A percentile compares a stretch with the other conserved stretches of the same genome.
Evolutionary conservation across 208 protist genomes (phyloP).

Genomic region (Leishmania turanica): DNA sequence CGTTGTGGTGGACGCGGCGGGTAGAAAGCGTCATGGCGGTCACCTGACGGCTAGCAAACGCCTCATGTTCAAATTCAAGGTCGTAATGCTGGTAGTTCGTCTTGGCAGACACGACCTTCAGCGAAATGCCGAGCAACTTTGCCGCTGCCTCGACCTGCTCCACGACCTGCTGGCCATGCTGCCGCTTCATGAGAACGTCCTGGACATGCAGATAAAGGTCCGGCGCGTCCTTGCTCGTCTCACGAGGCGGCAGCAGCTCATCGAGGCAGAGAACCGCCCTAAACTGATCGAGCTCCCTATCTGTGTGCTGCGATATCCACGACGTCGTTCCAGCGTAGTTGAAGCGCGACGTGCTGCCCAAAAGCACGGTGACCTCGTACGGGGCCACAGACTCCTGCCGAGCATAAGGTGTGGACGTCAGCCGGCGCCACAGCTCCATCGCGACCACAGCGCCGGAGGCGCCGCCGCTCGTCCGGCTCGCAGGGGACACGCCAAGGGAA

Average conservation of each 20-base stretch:
- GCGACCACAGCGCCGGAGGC: slow-evolving; percentile 60
- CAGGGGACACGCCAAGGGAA: slow-evolving; percentile 69
- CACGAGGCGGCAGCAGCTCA: slow-evolving; percentile 49
- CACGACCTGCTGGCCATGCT: slow-evolving; percentile 48
- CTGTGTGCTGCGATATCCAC: slow-evolving; percentile 52
- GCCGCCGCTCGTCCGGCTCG: slow-evolving; percentile 47
- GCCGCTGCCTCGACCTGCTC: slow-evolving; percentile 52
- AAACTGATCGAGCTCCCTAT: slow-evolving; percentile 58
- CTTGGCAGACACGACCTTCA: slow-evolving; percentile 63
- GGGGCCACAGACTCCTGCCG: slow-evolving; percentile 24
- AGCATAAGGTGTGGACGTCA: slow-evolving; percentile 34
- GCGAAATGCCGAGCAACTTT: slow-evolving; percentile 37
- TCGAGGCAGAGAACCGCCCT: slow-evolving; percentile 71
- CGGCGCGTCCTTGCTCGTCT: slow-evolving; percentile 16
- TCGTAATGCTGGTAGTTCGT: slow-evolving; percentile 87
- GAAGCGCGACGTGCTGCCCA: slow-evolving; percentile 72
- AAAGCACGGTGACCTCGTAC: slow-evolving; percentile 51
- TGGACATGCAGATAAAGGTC: slow-evolving; percentile 82
- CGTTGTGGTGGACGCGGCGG: slow-evolving; percentile 44
- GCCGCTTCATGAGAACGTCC: slow-evolving; percentile 56
- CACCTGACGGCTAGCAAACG: slow-evolving; percentile 73
- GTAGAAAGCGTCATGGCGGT: slow-evolving; percentile 78
- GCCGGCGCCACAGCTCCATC: slow-evolving; percentile 74
- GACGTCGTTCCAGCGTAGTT: slow-evolving; percentile 71
- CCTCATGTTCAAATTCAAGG: slow-evolving; percentile 86